phyloP scores from a whole-genome alignment of 2,329 filamentous ascomycete species.

The Verticillium alfalfae region DNA sequence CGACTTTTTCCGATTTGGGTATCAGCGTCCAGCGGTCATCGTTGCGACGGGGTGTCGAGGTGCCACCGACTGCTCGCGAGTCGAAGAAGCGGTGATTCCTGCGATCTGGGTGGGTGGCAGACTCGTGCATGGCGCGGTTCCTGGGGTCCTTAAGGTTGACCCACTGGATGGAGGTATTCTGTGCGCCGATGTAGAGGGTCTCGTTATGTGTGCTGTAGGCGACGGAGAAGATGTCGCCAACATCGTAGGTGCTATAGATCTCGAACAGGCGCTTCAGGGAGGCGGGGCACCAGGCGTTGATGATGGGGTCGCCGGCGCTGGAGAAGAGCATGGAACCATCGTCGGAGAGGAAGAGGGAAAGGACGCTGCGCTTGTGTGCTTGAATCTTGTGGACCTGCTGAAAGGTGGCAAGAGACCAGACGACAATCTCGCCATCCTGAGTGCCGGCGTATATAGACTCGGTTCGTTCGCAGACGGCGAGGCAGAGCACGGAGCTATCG shows the following conservation, averaged over 20 bases:
- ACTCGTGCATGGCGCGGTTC: slow-evolving; percentile 53
- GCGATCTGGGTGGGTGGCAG: slow-evolving; percentile 65
- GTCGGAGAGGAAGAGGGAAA: slow-evolving; percentile 75
- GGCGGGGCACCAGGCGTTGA: slow-evolving; percentile 86
- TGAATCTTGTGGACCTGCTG: slow-evolving; percentile 73
- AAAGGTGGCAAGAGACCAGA: slow-evolving; percentile 87
- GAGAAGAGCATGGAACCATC: slow-evolving; percentile 79
- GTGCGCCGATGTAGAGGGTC: slow-evolving; percentile 85
- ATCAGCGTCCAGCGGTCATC: slow-evolving; percentile 52
- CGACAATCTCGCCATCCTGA: slow-evolving; percentile 86
- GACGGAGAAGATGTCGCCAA: slow-evolving; percentile 95
- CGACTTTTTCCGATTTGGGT: slow-evolving; percentile 46
- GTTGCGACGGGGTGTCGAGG: slow-evolving; percentile 67
- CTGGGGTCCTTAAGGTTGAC: slow-evolving; percentile 64
- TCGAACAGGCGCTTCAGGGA: slow-evolving; percentile 76
- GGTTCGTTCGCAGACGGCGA: slow-evolving; percentile 73
- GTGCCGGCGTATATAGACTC: slow-evolving; percentile 86
- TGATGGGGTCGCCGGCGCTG: slow-evolving; percentile 85
- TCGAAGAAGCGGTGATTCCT: slow-evolving; percentile 90
- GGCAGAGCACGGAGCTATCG: slow-evolving; percentile 72
- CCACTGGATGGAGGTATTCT: slow-evolving; percentile 96
- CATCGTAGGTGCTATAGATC: slow-evolving; percentile 88
- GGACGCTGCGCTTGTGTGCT: slow-evolving; percentile 86
- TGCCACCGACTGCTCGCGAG: slow-evolving; percentile 77
- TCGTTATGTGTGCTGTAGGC: slow-evolving; percentile 75